A percentile compares a stretch with the other conserved stretches of the same genome.
Evolutionary conservation across 441 rosid genomes (phyloP).

Genomic region (Adansonia madagascariensis): DNA sequence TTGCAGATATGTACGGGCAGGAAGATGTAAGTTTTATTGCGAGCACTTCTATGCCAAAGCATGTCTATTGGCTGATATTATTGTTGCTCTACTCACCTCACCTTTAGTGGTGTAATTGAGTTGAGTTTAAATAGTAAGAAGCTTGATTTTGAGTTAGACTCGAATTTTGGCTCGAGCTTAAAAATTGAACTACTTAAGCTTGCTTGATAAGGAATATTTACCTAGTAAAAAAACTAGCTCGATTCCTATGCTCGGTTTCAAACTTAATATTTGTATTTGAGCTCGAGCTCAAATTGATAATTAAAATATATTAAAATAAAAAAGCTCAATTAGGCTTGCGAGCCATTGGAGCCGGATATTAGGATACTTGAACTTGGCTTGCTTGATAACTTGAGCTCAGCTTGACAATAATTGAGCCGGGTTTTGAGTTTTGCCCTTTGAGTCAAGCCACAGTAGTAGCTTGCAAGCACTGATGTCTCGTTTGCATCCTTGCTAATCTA

Average conservation of each 20-base stretch:
- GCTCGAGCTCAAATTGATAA: background rate
- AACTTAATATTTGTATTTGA: background rate
- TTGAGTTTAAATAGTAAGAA: background rate
- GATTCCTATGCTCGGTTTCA: background rate
- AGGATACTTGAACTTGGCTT: background rate
- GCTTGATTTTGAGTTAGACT: background rate
- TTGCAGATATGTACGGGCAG: conserved; percentile 81
- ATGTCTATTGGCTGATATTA: background rate
- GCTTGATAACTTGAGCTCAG: background rate
- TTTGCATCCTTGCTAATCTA: background rate
- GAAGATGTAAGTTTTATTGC: conserved; percentile 67
- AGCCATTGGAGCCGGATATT: background rate
- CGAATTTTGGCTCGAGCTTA: background rate
- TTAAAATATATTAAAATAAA: background rate
- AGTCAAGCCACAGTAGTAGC: background rate
- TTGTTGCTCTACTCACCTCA: background rate
- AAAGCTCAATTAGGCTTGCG: background rate
- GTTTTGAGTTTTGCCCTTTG: background rate
- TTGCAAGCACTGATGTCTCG: background rate
- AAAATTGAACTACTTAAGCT: background rate
- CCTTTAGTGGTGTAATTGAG: background rate
- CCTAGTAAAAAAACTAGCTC: background rate
- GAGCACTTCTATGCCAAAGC: conserved; percentile 21
- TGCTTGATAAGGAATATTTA: background rate
- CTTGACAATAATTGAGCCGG: background rate